phyloP scores from a whole-genome alignment of 2,329 filamentous ascomycete genomes.

The Salinomyces thailandicus region DNA sequence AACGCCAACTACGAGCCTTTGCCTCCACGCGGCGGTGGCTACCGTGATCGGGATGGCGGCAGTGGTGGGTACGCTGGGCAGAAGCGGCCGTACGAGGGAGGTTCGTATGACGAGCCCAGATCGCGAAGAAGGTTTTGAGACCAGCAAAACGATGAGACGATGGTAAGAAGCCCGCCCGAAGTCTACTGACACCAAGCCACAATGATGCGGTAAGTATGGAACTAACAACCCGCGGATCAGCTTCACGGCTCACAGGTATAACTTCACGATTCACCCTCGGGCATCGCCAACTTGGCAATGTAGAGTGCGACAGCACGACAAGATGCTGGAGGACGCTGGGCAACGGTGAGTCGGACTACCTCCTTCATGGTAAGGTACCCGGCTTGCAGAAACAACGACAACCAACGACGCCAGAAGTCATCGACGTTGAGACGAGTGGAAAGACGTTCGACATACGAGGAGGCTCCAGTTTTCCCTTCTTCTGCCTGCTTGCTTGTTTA shows the following conservation, averaged over 20 bases:
- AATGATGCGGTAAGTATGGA: slow-evolving; percentile 5
- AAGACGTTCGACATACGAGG: slow-evolving; percentile 1
- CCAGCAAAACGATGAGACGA: background rate
- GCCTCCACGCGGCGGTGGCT: slow-evolving; percentile 51
- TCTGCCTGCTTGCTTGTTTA: no score
- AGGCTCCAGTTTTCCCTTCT: slow-evolving; percentile 13
- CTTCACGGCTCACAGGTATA: slow-evolving; percentile 2
- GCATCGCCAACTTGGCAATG: no score
- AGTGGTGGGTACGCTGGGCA: slow-evolving; percentile 37
- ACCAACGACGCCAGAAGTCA: no score
- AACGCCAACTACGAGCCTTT: slow-evolving; percentile 81
- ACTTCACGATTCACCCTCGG: no score
- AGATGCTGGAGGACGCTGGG: no score
- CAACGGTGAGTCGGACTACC: slow-evolving; percentile 30
- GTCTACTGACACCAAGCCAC: no score
- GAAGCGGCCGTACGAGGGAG: slow-evolving; percentile 58
- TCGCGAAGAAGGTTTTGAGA: slow-evolving; percentile 48
- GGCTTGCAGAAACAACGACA: slow-evolving; percentile 16
- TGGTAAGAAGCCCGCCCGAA: no score
- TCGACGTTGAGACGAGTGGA: slow-evolving; percentile 4
- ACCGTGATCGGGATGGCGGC: slow-evolving; percentile 22
- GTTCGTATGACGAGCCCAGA: slow-evolving; percentile 63
- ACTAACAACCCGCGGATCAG: slow-evolving; percentile 5
- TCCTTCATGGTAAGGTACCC: slow-evolving; percentile 27
- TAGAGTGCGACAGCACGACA: no score